phyloP scores from a whole-genome alignment of 2,329 filamentous ascomycete genomes.

The Penicillium sp. region DNA sequence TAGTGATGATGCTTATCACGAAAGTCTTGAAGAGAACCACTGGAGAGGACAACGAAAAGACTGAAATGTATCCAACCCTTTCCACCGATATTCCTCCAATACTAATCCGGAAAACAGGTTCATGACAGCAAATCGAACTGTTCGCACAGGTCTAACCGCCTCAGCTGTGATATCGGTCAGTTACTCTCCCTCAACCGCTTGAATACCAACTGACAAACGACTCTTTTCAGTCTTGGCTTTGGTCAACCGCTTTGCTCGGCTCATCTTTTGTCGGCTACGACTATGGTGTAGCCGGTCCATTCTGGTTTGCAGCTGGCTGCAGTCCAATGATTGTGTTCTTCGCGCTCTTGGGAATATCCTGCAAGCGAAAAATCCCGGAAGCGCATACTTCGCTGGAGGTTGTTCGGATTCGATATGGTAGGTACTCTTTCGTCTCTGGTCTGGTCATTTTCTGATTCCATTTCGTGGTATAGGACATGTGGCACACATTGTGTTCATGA shows the following conservation, averaged over 20 bases:
- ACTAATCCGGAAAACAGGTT: constrained; percentile 35
- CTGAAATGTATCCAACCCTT: constrained; percentile 44
- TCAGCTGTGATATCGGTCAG: constrained; percentile 52
- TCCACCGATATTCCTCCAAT: neutral
- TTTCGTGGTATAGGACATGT: constrained; percentile 22
- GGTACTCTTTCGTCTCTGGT: neutral
- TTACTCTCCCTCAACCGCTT: neutral
- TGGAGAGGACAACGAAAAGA: constrained; percentile 52
- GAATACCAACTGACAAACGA: neutral
- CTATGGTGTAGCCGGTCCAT: constrained; percentile 55
- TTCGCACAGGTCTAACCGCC: constrained; percentile 51
- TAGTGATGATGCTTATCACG: constrained; percentile 49
- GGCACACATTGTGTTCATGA: constrained; percentile 53
- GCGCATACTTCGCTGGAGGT: constrained; percentile 56
- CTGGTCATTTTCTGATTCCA: neutral
- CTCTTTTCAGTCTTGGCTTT: constrained; percentile 46
- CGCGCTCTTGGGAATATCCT: constrained; percentile 50
- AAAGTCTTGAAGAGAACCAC: constrained; percentile 48
- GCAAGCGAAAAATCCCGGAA: constrained; percentile 52
- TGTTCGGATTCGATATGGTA: constrained; percentile 51
- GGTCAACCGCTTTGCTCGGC: constrained; percentile 53
- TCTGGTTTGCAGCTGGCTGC: constrained; percentile 58
- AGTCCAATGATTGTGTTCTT: constrained; percentile 58
- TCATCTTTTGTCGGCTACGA: constrained; percentile 52
- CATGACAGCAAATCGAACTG: constrained; percentile 53